phyloP scores from a whole-genome alignment of 495 filamentous ascomycete genomes.

The Tuber magnatum region DNA sequence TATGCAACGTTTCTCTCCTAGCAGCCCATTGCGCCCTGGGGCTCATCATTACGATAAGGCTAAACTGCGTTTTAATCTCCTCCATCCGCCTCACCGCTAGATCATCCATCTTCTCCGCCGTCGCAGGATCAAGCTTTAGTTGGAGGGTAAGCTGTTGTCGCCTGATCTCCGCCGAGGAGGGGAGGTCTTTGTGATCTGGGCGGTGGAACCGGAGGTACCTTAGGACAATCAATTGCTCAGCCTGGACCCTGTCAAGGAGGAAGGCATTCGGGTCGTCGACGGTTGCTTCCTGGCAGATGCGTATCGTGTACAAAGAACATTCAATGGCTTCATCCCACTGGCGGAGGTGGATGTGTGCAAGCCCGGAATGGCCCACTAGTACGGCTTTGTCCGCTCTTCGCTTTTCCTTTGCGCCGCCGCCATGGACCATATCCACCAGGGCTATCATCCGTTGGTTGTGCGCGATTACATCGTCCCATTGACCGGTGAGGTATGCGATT shows the following conservation, averaged over 20 bases:
- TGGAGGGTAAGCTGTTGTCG: background rate
- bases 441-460: background rate
- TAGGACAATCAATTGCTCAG: background rate
- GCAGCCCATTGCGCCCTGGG: background rate
- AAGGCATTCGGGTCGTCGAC: background rate
- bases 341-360: conserved; percentile 13
- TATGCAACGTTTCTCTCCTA: background rate
- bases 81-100: background rate
- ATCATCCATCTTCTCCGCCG: background rate
- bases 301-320: background rate
- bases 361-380: background rate
- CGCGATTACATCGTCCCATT: background rate
- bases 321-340: conserved; percentile 23
- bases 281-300: background rate
- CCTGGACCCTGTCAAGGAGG: background rate
- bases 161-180: background rate
- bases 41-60: background rate
- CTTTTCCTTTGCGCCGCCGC: background rate
- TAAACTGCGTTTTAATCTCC: background rate
- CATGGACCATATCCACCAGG: background rate
- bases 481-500: background rate
- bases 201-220: background rate
- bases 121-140: background rate
- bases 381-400: background rate
- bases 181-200: background rate